phyloP scores from a whole-genome alignment of 768 basidiomycete genomes.

The Lentinula guzmanii region DNA sequence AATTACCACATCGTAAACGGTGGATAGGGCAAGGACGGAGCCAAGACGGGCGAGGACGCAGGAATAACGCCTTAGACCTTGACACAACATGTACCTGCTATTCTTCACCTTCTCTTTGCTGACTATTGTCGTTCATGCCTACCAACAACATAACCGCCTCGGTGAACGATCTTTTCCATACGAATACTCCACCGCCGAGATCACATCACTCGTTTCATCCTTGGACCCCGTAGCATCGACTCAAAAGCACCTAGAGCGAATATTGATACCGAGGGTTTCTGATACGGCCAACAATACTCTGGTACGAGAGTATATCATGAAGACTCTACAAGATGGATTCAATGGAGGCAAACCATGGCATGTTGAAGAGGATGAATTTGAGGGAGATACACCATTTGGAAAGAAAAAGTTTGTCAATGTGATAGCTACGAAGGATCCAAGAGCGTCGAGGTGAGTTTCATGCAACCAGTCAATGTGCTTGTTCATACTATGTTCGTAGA shows the following conservation, averaged over 20 bases:
- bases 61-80: no score
- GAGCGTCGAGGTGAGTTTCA: constrained; percentile 38
- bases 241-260: constrained; percentile 49
- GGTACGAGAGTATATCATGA: constrained; percentile 78
- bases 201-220: constrained; percentile 22
- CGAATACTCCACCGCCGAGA: neutral
- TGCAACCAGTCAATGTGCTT: neutral
- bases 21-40: no score
- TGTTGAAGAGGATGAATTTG: constrained; percentile 80
- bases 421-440: constrained; percentile 92
- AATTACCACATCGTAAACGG: no score
- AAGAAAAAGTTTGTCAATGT: constrained; percentile 78
- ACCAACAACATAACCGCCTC: neutral
- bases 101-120: neutral
- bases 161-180: neutral
- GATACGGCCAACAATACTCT: constrained; percentile 68
- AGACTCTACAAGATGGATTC: constrained; percentile 41
- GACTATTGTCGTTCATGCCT: neutral
- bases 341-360: constrained; percentile 48
- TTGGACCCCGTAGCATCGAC: constrained; percentile 41
- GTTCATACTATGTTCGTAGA: constrained; percentile 19
- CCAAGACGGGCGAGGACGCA: no score
- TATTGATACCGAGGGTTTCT: constrained; percentile 61
- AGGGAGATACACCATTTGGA: constrained; percentile 76
- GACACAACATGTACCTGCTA: neutral